Conservation (phyloP, 1,284 basidiomycete species). For the Ceratobasidium sp. region DNA sequence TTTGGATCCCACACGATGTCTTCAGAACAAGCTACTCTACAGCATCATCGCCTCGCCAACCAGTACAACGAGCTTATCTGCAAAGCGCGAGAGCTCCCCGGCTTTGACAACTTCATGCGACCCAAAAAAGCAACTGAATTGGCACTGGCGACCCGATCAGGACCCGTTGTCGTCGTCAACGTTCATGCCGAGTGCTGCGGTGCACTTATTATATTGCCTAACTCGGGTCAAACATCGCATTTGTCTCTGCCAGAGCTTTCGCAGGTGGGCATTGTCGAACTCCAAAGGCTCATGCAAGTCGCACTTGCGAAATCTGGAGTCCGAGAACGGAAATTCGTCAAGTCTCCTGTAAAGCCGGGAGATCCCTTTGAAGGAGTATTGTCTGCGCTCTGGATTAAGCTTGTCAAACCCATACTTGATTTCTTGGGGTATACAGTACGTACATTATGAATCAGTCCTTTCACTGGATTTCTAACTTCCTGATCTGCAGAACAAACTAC, state of each 20-base stretch:
- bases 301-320: too few species aligned
- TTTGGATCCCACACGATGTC: neutral
- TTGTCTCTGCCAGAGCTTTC: neutral
- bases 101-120: conserved; percentile 13
- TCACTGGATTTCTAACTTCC: neutral
- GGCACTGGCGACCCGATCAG: neutral
- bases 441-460: neutral
- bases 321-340: too few species aligned
- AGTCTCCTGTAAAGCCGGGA: neutral
- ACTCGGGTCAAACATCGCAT: neutral
- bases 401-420: neutral
- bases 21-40: neutral
- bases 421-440: neutral
- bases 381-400: neutral
- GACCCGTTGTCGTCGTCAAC: conserved; percentile 9
- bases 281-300: neutral
- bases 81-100: neutral
- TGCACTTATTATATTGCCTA: neutral
- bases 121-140: neutral
- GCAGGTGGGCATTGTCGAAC: too few species aligned
- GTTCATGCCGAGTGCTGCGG: neutral
- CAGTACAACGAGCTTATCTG: neutral
- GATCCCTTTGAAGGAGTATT: neutral
- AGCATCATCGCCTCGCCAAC: neutral
- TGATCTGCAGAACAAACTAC: too few species aligned